Conservation (phyloP, 352 stramenopile species). For the Globisporangium camurandrum region DNA sequence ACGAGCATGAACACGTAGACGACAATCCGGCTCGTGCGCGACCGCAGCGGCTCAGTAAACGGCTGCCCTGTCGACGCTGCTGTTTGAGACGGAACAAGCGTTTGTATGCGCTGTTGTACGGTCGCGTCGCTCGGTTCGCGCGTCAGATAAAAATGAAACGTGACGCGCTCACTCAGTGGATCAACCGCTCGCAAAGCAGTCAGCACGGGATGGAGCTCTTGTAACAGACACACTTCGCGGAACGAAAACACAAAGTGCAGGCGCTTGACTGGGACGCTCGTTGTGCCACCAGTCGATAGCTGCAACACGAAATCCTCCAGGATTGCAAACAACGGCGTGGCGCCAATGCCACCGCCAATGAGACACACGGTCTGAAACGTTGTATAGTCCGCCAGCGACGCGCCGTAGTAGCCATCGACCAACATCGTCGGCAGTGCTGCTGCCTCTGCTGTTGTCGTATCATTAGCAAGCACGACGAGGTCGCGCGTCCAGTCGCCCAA, state of each 20-base stretch:
- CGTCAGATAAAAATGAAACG: constrained; percentile 26
- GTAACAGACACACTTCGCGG: constrained; percentile 27
- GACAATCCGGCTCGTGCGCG: constrained; percentile 14
- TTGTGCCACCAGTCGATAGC: constrained; percentile 7
- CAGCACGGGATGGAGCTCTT: constrained; percentile 32
- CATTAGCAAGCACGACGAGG: constrained; percentile 24
- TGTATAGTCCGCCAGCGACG: constrained; percentile 31
- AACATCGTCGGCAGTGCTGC: constrained; percentile 28
- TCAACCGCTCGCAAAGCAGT: constrained; percentile 21
- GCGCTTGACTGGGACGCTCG: constrained; percentile 2
- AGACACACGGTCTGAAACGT: constrained; percentile 38
- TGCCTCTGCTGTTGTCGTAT: constrained; percentile 4
- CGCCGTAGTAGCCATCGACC: constrained; percentile 49
- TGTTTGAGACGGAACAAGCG: no score
- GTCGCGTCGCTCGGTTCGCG: constrained; percentile 11
- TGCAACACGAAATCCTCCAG: constrained; percentile 36
- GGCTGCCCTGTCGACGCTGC: not conserved
- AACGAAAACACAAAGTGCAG: constrained; percentile 36
- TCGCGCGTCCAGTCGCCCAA: constrained; percentile 43
- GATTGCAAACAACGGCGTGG: constrained; percentile 45
- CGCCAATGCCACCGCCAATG: constrained; percentile 38
- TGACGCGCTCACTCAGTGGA: constrained; percentile 14
- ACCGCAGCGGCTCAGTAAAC: constrained; percentile 29
- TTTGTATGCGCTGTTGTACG: constrained; percentile 17
- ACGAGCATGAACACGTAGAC: constrained; percentile 24